Conservation (phyloP, 2,329 filamentous ascomycete genomes). For the Monilinia vaccinii-corymbosi region DNA sequence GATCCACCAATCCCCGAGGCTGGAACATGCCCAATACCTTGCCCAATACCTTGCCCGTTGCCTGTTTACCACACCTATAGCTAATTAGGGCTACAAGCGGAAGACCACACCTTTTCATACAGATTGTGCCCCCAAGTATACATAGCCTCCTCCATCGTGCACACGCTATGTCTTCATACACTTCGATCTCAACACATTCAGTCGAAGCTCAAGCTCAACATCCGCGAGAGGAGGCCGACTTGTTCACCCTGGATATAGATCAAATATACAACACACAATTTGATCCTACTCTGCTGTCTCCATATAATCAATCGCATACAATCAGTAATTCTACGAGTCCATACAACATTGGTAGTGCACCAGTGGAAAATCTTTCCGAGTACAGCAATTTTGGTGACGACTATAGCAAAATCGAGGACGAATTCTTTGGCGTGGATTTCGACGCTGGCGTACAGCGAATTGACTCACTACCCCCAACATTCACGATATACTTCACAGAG, state of each 20-base stretch:
- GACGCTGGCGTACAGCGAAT: constrained; percentile 23
- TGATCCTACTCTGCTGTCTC: constrained; percentile 22
- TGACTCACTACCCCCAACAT: constrained; percentile 15
- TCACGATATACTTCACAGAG: constrained; percentile 13
- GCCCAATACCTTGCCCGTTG: constrained; percentile 17
- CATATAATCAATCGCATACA: constrained; percentile 23
- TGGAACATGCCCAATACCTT: constrained; percentile 25
- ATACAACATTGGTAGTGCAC: constrained; percentile 21
- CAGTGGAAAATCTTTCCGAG: constrained; percentile 25
- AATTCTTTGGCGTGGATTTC: constrained; percentile 30
- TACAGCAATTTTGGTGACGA: constrained; percentile 28
- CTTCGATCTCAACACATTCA: constrained; percentile 16
- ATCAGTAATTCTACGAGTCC: constrained; percentile 27
- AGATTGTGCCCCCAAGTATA: constrained; percentile 14
- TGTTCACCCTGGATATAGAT: constrained; percentile 19
- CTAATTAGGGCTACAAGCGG: constrained; percentile 14
- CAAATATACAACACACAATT: constrained; percentile 17
- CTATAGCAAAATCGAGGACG: constrained; percentile 25
- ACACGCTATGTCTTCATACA: constrained; percentile 28
- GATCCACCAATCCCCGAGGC: constrained; percentile 15
- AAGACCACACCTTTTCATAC: constrained; percentile 14
- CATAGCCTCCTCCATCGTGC: constrained; percentile 25
- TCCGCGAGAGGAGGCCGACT: constrained; percentile 21
- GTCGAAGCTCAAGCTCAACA: constrained; percentile 20
- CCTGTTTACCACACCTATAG: constrained; percentile 19